Evolutionary conservation across 495 filamentous ascomycete species (phyloP).

Genomic region (Penicillium pancosmium): DNA sequence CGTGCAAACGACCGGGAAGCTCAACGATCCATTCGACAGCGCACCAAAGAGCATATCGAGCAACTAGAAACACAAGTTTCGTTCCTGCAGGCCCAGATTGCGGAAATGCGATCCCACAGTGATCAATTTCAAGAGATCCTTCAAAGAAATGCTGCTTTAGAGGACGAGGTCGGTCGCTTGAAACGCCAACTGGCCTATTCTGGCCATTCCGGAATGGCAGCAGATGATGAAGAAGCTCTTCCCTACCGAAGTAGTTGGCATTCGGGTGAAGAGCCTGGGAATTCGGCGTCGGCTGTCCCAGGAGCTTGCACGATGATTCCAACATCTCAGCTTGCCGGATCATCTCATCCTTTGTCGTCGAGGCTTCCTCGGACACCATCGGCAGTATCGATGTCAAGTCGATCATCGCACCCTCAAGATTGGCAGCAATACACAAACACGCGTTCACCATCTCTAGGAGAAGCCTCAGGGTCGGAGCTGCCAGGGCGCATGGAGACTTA

Average conservation of each 20-base stretch:
- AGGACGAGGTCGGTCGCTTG: slow-evolving; percentile 53
- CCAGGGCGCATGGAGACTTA: slow-evolving; percentile 24
- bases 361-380: slow-evolving; percentile 16
- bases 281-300: slow-evolving; percentile 5
- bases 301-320: slow-evolving; percentile 12
- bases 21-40: slow-evolving; percentile 62
- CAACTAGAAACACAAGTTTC: slow-evolving; percentile 54
- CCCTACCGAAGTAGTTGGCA: slow-evolving; percentile 17
- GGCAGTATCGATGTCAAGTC: slow-evolving; percentile 15
- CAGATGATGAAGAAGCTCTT: slow-evolving; percentile 14
- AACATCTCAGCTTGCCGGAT: slow-evolving; percentile 18
- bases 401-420: slow-evolving; percentile 22
- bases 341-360: slow-evolving; percentile 14
- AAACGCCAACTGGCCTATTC: slow-evolving; percentile 40
- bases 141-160: slow-evolving; percentile 56
- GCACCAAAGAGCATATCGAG: slow-evolving; percentile 63
- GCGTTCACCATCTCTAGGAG: slow-evolving; percentile 25
- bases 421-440: slow-evolving; percentile 26
- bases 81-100: slow-evolving; percentile 49
- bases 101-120: slow-evolving; percentile 48
- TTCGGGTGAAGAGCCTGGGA: slow-evolving; percentile 12
- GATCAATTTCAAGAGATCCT: slow-evolving; percentile 53
- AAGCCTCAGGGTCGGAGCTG: slow-evolving; percentile 20
- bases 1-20: slow-evolving; percentile 66
- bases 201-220: slow-evolving; percentile 12